Evolutionary conservation across 345 rosid genomes (phyloP).

Genomic region (Hibiscus tridactylites): DNA sequence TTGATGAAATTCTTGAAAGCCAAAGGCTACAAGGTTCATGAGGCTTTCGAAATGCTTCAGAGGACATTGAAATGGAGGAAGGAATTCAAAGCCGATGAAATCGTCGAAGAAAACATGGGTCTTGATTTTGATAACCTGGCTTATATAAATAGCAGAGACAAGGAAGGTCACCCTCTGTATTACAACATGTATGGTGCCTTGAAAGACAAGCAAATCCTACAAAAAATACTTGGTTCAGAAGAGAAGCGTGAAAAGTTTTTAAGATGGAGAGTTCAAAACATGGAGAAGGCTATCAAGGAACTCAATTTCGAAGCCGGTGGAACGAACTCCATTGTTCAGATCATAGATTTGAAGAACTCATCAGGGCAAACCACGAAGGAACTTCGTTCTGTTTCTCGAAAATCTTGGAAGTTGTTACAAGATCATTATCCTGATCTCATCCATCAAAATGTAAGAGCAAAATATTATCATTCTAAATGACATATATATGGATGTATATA

Average conservation of each 20-base stretch:
- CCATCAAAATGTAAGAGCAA: slow-evolving; percentile 37
- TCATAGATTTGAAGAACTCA: slow-evolving; percentile 45
- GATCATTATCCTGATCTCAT: slow-evolving; percentile 30
- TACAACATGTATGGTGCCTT: slow-evolving; percentile 28
- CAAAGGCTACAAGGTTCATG: slow-evolving; percentile 30
- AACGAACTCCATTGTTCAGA: slow-evolving; percentile 35
- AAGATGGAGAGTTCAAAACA: slow-evolving; percentile 28
- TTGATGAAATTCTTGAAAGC: slow-evolving; percentile 49
- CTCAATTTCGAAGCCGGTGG: slow-evolving; percentile 37
- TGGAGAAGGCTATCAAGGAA: slow-evolving; percentile 34
- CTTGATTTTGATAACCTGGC: slow-evolving; percentile 19
- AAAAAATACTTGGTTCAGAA: slow-evolving; percentile 22
- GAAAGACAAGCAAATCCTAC: slow-evolving; percentile 23
- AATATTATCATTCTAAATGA: not conserved
- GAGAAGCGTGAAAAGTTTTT: slow-evolving; percentile 23
- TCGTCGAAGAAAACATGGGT: slow-evolving; percentile 23
- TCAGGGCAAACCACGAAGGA: slow-evolving; percentile 30
- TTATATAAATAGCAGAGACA: slow-evolving; percentile 25
- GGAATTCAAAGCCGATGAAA: slow-evolving; percentile 22
- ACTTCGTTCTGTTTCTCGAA: slow-evolving; percentile 17
- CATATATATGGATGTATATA: not conserved
- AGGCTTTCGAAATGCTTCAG: slow-evolving; percentile 52
- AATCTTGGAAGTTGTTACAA: slow-evolving; percentile 21
- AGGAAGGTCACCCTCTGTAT: slow-evolving; percentile 42
- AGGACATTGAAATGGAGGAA: slow-evolving; percentile 40